A percentile compares a stretch with the other conserved stretches of the same genome.
These are phyloP conservation scores for Salvia sclarea DNA, from an alignment of 305 asterid species.

Conservation along the genomic window DNA sequence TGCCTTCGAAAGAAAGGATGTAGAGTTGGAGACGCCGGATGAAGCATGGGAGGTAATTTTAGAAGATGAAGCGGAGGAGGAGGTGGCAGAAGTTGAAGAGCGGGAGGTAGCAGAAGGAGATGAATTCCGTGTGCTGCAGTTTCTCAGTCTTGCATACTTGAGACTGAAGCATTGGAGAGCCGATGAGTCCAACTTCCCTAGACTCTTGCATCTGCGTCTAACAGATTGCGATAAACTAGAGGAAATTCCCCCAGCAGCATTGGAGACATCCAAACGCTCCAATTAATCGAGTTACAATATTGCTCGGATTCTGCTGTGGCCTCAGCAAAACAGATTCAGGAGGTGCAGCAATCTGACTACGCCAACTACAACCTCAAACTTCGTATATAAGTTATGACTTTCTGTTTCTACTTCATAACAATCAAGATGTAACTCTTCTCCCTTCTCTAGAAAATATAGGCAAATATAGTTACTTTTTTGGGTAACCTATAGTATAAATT, in stretches of 20 bases:
- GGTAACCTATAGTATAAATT: too few relatives aligned
- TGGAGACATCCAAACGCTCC: constrained; percentile 35
- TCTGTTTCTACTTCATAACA: too few relatives aligned
- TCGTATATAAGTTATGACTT: too few relatives aligned
- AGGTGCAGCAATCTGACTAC: constrained; percentile 25
- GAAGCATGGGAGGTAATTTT: too few relatives aligned
- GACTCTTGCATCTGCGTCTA: constrained; percentile 25
- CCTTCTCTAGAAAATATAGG: too few relatives aligned
- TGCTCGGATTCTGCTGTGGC: constrained; percentile 17
- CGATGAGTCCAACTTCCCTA: constrained; percentile 31
- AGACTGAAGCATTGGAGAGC: constrained; percentile 29
- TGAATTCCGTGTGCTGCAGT: constrained; percentile 15
- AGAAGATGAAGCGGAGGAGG: too few relatives aligned
- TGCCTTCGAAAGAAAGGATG: too few relatives aligned
- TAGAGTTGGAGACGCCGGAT: too few relatives aligned
- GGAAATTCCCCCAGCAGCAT: constrained; percentile 31
- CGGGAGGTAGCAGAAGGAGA: constrained; percentile 29
- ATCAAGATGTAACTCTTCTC: too few relatives aligned
- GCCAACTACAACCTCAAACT: constrained; percentile 31
- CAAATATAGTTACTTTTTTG: too few relatives aligned
- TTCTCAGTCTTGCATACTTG: not conserved
- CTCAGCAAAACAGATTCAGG: constrained; percentile 27
- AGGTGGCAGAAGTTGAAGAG: not conserved
- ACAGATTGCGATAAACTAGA: constrained; percentile 7
- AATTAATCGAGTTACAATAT: constrained; percentile 23